phyloP scores from a whole-genome alignment of 2,329 filamentous ascomycete species.

The Clarireedia monteithiana region DNA sequence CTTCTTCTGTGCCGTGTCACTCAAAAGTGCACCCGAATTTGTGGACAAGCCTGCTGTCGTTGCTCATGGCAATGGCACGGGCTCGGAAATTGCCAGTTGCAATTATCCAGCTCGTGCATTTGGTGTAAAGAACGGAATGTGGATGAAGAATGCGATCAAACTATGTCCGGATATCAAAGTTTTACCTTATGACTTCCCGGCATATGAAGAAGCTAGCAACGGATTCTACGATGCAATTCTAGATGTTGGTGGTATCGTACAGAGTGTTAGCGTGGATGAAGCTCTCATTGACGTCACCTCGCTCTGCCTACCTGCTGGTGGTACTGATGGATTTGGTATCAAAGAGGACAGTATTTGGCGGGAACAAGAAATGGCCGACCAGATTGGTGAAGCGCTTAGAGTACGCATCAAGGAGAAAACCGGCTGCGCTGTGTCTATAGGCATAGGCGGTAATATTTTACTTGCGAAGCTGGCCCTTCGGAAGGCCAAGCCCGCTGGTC shows the following conservation, averaged over 20 bases:
- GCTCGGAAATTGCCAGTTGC: conserved; percentile 94
- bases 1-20: conserved; percentile 92
- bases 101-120: conserved; percentile 85
- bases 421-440: conserved; percentile 82
- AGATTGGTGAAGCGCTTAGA: conserved; percentile 61
- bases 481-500: conserved; percentile 89
- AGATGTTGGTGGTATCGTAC: conserved; percentile 71
- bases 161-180: conserved; percentile 81
- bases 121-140: conserved; percentile 97
- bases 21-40: conserved; percentile 68
- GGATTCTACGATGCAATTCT: conserved; percentile 83
- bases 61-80: conserved; percentile 75
- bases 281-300: conserved; percentile 78
- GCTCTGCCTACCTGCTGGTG: conserved; percentile 56
- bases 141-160: conserved; percentile 88
- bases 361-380: conserved; percentile 72
- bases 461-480: conserved; percentile 85
- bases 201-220: conserved; percentile 84
- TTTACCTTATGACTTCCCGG: conserved; percentile 90
- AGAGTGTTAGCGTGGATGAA: conserved; percentile 96
- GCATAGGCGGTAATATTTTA: conserved; percentile 84
- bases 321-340: conserved; percentile 56
- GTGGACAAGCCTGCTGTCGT: conserved; percentile 77
- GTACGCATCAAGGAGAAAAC: conserved; percentile 65
- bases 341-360: conserved; percentile 63